Conservation (phyloP, 1,139 yeast species). For the Torulaspora globosa region DNA sequence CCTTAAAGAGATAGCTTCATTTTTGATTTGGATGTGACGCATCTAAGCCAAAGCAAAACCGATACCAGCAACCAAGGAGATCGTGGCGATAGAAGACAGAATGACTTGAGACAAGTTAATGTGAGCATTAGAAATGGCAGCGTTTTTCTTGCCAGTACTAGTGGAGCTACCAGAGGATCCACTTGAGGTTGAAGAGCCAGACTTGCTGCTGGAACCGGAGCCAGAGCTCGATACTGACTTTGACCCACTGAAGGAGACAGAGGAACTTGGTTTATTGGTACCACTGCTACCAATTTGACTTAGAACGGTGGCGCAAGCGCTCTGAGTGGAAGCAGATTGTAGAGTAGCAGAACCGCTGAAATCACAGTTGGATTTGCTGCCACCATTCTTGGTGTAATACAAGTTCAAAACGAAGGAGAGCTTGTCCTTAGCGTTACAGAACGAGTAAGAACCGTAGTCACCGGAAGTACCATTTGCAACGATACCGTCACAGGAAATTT, state of each 20-base stretch:
- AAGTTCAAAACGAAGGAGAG: slow-evolving; percentile 59
- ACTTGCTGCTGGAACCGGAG: slow-evolving; percentile 15
- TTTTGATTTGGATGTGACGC: background rate
- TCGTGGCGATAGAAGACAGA: slow-evolving; percentile 60
- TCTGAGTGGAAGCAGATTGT: slow-evolving; percentile 49
- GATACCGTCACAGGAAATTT: slow-evolving; percentile 52
- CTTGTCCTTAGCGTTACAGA: slow-evolving; percentile 60
- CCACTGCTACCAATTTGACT: slow-evolving; percentile 39
- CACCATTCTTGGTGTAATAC: slow-evolving; percentile 54
- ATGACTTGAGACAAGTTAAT: slow-evolving; percentile 74
- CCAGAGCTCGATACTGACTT: slow-evolving; percentile 22
- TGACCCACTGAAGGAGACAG: slow-evolving; percentile 35
- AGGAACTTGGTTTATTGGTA: slow-evolving; percentile 42
- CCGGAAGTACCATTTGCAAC: slow-evolving; percentile 57
- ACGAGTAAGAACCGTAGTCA: slow-evolving; percentile 61
- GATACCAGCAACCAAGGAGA: slow-evolving; percentile 61
- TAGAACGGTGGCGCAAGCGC: slow-evolving; percentile 49
- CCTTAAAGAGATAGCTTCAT: slow-evolving; percentile 1
- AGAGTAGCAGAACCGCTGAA: slow-evolving; percentile 62
- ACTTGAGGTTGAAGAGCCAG: slow-evolving; percentile 28
- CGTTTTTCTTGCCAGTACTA: slow-evolving; percentile 30
- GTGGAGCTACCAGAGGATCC: slow-evolving; percentile 33
- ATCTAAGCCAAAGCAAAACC: slow-evolving; percentile 50
- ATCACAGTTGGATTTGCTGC: slow-evolving; percentile 52
- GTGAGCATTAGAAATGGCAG: slow-evolving; percentile 29